Evolutionary conservation across 768 basidiomycete species (phyloP).

Genomic region (Boletus reticulatus): DNA sequence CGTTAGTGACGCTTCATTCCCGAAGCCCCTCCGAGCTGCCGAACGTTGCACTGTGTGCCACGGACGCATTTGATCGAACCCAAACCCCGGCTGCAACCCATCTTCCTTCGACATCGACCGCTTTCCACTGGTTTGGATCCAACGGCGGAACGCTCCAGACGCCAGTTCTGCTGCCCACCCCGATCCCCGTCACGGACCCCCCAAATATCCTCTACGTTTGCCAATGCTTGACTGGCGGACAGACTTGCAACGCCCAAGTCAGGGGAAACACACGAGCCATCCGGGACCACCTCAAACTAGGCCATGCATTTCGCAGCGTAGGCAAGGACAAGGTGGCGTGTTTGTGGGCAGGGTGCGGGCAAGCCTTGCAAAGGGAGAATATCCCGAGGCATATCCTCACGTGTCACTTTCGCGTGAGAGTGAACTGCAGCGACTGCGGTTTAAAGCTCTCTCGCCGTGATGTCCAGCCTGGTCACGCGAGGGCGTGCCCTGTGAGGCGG

Average conservation of each 20-base stretch:
- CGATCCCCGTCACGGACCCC: not conserved
- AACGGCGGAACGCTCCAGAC: not conserved
- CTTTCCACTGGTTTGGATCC: not conserved
- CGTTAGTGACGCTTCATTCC: not conserved
- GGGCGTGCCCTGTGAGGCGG: slow-evolving; percentile 4
- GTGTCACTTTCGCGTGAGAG: slow-evolving; percentile 12
- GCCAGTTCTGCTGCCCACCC: not conserved
- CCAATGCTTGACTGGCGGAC: not conserved
- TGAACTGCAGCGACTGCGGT: slow-evolving; percentile 10
- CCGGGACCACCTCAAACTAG: slow-evolving; percentile 15
- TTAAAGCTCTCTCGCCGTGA: slow-evolving; percentile 19
- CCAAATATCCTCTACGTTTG: not conserved
- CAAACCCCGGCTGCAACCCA: not conserved
- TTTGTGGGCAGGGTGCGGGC: slow-evolving; percentile 11
- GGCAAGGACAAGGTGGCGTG: slow-evolving; percentile 6
- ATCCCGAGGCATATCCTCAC: slow-evolving; percentile 19
- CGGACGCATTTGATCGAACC: not conserved
- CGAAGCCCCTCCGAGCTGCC: not conserved
- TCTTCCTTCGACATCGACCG: not conserved
- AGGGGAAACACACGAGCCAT: slow-evolving; percentile 1
- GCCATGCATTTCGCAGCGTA: slow-evolving; percentile 2
- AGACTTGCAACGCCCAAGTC: slow-evolving; percentile 3
- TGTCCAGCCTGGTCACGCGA: slow-evolving; percentile 15
- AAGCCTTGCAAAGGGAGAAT: slow-evolving; percentile 12
- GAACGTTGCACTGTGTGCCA: not conserved